These are phyloP conservation scores for Pleurotus tuoliensis DNA, from an alignment of 768 basidiomycete species.

Conservation along the genomic window DNA sequence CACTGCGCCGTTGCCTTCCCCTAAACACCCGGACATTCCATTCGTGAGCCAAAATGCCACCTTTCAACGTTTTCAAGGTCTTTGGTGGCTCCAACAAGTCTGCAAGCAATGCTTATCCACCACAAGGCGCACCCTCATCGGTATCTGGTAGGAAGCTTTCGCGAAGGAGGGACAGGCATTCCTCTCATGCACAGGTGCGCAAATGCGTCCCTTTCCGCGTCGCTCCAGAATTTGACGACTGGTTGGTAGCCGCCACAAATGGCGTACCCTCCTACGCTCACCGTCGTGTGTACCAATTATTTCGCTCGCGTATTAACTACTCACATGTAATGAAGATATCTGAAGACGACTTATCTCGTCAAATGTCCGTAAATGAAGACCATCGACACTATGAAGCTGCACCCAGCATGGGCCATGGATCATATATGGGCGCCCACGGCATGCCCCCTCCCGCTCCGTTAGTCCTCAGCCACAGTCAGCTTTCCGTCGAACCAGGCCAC, in stretches of 20 bases:
- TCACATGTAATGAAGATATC: neutral
- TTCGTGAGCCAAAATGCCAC: conserved; percentile 14
- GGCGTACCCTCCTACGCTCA: conserved; percentile 2
- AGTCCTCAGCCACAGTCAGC: neutral
- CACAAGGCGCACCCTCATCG: neutral
- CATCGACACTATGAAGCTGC: neutral
- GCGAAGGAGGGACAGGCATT: neutral
- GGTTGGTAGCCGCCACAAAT: conserved; percentile 1
- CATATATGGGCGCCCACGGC: neutral
- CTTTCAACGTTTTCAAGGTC: conserved; percentile 21
- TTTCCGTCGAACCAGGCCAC: neutral
- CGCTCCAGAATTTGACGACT: neutral
- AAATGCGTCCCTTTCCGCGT: neutral
- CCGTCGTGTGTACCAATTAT: neutral
- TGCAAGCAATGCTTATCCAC: neutral
- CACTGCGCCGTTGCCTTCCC: neutral
- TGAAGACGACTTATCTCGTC: conserved; percentile 7
- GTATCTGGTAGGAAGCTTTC: neutral
- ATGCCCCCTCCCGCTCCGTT: neutral
- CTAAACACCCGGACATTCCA: neutral
- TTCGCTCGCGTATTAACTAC: neutral
- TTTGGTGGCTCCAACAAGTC: conserved; percentile 18
- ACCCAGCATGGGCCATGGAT: neutral
- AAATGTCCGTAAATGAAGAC: neutral
- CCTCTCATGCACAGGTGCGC: neutral